A percentile compares a stretch with the other conserved stretches of the same genome.
Evolutionary conservation across 2,329 filamentous ascomycete genomes (phyloP).

Genomic region (Hortaea werneckii): DNA sequence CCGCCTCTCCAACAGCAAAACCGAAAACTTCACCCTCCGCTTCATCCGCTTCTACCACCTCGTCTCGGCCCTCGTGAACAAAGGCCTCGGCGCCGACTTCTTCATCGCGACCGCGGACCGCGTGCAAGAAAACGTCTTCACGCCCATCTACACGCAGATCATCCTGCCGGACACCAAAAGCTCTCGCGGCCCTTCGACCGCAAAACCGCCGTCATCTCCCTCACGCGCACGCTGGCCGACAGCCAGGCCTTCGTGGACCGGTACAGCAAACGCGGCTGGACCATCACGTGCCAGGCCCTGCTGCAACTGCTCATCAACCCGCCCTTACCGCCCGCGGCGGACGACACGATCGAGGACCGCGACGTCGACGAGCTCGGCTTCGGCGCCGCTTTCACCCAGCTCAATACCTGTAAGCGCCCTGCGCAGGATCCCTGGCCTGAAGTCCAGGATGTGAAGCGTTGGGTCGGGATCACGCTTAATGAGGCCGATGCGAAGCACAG

Average conservation of each 20-base stretch:
- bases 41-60: slow-evolving; percentile 95
- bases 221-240: slow-evolving; percentile 84
- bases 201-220: slow-evolving; percentile 84
- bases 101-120: slow-evolving; percentile 77
- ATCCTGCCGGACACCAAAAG: slow-evolving; percentile 86
- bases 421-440: slow-evolving; percentile 76
- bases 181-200: slow-evolving; percentile 79
- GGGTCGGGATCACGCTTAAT: slow-evolving; percentile 74
- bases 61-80: slow-evolving; percentile 66
- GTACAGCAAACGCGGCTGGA: slow-evolving; percentile 71
- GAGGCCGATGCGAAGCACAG: slow-evolving; percentile 64
- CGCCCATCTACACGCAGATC: slow-evolving; percentile 73
- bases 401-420: slow-evolving; percentile 77
- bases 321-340: slow-evolving; percentile 56
- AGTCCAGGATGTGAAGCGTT: slow-evolving; percentile 64
- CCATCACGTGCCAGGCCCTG: slow-evolving; percentile 77
- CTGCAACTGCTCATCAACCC: slow-evolving; percentile 84
- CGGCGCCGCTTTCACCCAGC: slow-evolving; percentile 83
- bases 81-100: slow-evolving; percentile 83
- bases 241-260: slow-evolving; percentile 72
- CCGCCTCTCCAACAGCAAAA: slow-evolving; percentile 58
- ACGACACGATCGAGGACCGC: slow-evolving; percentile 72
- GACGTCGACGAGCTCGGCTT: slow-evolving; percentile 94
- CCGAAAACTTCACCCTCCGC: slow-evolving; percentile 73
- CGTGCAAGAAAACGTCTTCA: slow-evolving; percentile 69